Base-by-base conservation (phyloP, 1,284 basidiomycete genomes). In the Rhodotorula sp. region DNA sequence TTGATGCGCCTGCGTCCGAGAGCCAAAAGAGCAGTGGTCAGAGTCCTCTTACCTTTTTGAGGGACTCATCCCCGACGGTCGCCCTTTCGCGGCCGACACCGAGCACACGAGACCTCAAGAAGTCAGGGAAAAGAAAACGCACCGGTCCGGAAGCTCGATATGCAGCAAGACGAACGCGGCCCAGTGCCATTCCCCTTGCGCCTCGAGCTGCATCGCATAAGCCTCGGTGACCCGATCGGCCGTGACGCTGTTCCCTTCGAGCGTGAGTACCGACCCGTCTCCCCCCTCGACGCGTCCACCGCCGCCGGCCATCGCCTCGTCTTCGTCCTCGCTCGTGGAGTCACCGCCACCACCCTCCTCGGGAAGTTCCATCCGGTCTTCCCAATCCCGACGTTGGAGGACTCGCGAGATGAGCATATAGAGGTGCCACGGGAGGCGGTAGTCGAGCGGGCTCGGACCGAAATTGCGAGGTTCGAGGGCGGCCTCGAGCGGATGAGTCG, bases 121-220 rank as follows among this genome's bases (percentile, higher is more conserved):
- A 29, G 29, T 29, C 29, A 29, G 46, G 65, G 39, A 52, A 23
- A 15, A n/a, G n/a, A 0, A n/a, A 8, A 85, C 86, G 78, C 79
- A 94, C 93, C 90, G 89, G 49, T 85, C 84, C 34, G 88, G 85
- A 23, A 89, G 87, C 80, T 95, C 91, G 21, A 99, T 84, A 81
- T 98, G 95, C 65, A 98, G 84, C 69, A 97, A 83, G 15, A 98
- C 91, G 80, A 97, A 98, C 1, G 87, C 87, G 5, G 94, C 90
- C 83, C 93, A 91, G 75, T 91, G 89, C 81, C 95, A 88, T 84
- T 91, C 85, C 18, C 90, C 93, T 65, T 87, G 82, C 67, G 86
- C 85, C 82, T 97, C 95, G 69, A 99, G 83, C 81, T 98, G 93
- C 59, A 87, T 85, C 0, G 95, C 94, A 80, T 97, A 99, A 65